Conservation (phyloP, 331 rosid species). For the Malus hybrid region DNA sequence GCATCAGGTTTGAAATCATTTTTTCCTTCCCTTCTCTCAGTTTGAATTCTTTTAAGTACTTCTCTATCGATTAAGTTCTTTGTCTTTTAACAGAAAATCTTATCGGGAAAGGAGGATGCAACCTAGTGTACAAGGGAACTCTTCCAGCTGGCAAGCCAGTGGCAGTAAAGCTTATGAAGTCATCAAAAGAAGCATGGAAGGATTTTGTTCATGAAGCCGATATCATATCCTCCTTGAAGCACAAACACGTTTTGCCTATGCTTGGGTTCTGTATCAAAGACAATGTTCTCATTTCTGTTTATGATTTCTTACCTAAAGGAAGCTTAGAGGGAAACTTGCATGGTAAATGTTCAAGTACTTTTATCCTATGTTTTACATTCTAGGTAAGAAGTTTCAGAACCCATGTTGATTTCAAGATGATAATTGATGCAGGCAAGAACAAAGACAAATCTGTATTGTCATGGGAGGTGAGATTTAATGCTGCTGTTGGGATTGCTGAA, state of each 20-base stretch:
- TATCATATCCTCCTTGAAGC: slow-evolving; percentile 62
- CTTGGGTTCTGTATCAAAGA: slow-evolving; percentile 63
- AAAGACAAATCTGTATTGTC: slow-evolving; percentile 36
- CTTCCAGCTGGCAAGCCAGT: slow-evolving; percentile 63
- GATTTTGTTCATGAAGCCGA: slow-evolving; percentile 64
- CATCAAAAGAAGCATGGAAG: slow-evolving; percentile 61
- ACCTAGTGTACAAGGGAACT: slow-evolving; percentile 64
- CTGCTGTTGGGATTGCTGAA: slow-evolving; percentile 60
- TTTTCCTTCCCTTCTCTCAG: background rate
- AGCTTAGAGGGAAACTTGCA: slow-evolving; percentile 70
- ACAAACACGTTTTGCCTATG: slow-evolving; percentile 49
- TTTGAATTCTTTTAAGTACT: background rate
- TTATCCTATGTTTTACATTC: background rate
- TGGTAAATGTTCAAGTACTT: slow-evolving; percentile 34
- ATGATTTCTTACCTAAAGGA: slow-evolving; percentile 72
- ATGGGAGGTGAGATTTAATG: slow-evolving; percentile 58
- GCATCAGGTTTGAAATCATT: slow-evolving; percentile 48
- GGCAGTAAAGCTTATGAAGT: slow-evolving; percentile 62
- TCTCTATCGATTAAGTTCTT: background rate
- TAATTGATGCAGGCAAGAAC: slow-evolving; percentile 34
- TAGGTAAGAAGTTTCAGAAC: background rate
- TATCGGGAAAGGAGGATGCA: slow-evolving; percentile 95
- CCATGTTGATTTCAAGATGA: slow-evolving; percentile 18
- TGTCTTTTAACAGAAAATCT: slow-evolving; percentile 49
- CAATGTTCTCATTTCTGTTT: slow-evolving; percentile 55